Conservation (phyloP, 805 yeast genomes). For the Ogataea trehalophila region DNA sequence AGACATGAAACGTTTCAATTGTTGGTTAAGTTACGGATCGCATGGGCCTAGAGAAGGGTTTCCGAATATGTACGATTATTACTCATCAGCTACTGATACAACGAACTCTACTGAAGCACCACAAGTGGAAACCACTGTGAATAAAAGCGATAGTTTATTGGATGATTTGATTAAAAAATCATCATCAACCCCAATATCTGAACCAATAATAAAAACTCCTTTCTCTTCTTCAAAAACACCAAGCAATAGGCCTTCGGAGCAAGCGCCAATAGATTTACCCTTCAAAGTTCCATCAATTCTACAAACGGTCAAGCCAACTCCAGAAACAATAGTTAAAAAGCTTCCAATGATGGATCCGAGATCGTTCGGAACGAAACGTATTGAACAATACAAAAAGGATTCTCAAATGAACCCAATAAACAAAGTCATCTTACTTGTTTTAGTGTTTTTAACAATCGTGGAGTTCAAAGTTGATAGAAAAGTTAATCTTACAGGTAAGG, state of each 20-base stretch:
- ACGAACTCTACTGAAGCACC: no score
- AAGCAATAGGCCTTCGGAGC: neutral
- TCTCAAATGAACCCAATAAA: constrained; percentile 54
- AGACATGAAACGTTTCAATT: constrained; percentile 51
- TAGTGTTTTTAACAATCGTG: constrained; percentile 41
- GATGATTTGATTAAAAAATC: constrained; percentile 12
- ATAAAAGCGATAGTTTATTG: neutral
- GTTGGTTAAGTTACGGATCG: constrained; percentile 62
- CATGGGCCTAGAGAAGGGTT: constrained; percentile 67
- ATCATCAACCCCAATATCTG: neutral
- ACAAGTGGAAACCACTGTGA: neutral
- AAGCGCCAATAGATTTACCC: constrained; percentile 55
- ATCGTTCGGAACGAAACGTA: constrained; percentile 36
- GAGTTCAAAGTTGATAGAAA: constrained; percentile 53
- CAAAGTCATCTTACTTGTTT: constrained; percentile 46
- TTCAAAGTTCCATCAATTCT: constrained; percentile 39
- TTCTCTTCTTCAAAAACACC: neutral
- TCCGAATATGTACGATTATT: constrained; percentile 38
- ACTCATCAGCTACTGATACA: neutral
- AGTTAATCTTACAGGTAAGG: constrained; percentile 26
- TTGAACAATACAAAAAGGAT: constrained; percentile 40
- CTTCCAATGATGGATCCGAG: constrained; percentile 35
- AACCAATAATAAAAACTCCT: neutral
- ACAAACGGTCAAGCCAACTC: constrained; percentile 25
- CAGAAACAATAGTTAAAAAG: constrained; percentile 28